Base-by-base conservation (phyloP, 352 stramenopile genomes). In the Stramenopiles sp. region DNA sequence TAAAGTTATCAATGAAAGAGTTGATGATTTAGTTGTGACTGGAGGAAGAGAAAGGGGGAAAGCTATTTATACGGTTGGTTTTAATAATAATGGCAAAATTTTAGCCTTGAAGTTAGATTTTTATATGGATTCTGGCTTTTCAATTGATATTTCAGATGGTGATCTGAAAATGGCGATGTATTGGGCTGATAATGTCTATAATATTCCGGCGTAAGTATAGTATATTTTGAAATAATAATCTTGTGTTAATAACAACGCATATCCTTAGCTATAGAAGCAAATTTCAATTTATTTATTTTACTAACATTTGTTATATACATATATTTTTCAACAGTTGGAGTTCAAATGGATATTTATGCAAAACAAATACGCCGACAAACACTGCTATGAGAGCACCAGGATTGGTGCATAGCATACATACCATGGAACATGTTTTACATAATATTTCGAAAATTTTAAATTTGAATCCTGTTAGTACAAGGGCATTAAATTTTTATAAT, bases 311-410 rank as follows among this genome's bases (percentile, higher is more conserved):
- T n/a, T n/a, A n/a, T n/a, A n/a, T n/a, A n/a, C n/a, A n/a, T n/a
- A n/a, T n/a, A n/a, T n/a, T n/a, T n/a, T n/a, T n/a, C 30, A 80
- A 80, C 27, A 80, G 80, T 23, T 20, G 0, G 76, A 80, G 81
- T 98, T 63, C 86, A 89, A 87, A 88, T 13, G 95, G 94, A 23
- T 89, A 88, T 0, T 87, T 92, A 0, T 98, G 94, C 82, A 95
- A 94, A 78, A 98, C 95, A 1, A 95, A 95, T 73, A 88, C 97
- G 73, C 86, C 93, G 23, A 93, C 91, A 1, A 95, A 98, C 82
- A 98, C 94, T 7, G 94, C 95, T 0, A 98, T 96, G 85, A 86
- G 94, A 73, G 95, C 93, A 0, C 98, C 98, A 86, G 95, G 95
- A 80, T 94, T 91, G 0, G 94, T 94, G 0, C 94, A 98, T 81